Percentiles rank a stretch among this genome's conserved stretches.
Evolutionary conservation across 1,284 basidiomycete genomes (phyloP).

Genomic region (Spongiforma sp.): DNA sequence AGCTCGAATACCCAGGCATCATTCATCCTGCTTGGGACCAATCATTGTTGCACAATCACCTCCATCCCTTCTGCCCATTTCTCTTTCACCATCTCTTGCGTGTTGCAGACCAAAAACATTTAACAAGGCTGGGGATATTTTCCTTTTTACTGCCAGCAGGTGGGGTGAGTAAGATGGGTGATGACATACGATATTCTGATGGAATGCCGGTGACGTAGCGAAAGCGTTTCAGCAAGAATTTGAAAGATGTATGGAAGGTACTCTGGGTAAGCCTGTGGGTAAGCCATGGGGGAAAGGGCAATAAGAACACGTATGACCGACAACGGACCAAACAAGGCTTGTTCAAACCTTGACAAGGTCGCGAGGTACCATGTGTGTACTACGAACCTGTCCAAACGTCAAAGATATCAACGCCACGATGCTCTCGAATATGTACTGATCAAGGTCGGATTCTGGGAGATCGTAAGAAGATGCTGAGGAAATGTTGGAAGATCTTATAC

Average conservation of each 20-base stretch:
- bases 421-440: constrained; percentile 97
- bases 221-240: constrained; percentile 95
- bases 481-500: constrained; percentile 73
- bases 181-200: constrained; percentile 76
- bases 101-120: constrained; percentile 85
- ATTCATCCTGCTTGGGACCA: constrained; percentile 89
- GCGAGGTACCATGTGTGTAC: constrained; percentile 74
- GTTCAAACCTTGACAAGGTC: constrained; percentile 81
- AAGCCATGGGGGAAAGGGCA: neutral
- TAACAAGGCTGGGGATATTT: constrained; percentile 94
- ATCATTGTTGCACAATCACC: constrained; percentile 89
- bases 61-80: constrained; percentile 84
- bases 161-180: constrained; percentile 89
- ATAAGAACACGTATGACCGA: constrained; percentile 68
- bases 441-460: constrained; percentile 95
- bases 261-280: no score
- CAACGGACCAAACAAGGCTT: constrained; percentile 85
- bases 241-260: constrained; percentile 99
- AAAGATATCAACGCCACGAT: constrained; percentile 83
- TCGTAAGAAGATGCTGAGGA: constrained; percentile 89
- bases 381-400: constrained; percentile 63
- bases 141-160: constrained; percentile 95
- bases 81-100: constrained; percentile 67
- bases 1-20: constrained; percentile 94
- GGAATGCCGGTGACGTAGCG: constrained; percentile 90